A percentile compares a stretch with the other conserved stretches of the same genome.
Conservation (phyloP, 2,329 filamentous ascomycete genomes). For the Aspergillus pseudoviridinutans region DNA sequence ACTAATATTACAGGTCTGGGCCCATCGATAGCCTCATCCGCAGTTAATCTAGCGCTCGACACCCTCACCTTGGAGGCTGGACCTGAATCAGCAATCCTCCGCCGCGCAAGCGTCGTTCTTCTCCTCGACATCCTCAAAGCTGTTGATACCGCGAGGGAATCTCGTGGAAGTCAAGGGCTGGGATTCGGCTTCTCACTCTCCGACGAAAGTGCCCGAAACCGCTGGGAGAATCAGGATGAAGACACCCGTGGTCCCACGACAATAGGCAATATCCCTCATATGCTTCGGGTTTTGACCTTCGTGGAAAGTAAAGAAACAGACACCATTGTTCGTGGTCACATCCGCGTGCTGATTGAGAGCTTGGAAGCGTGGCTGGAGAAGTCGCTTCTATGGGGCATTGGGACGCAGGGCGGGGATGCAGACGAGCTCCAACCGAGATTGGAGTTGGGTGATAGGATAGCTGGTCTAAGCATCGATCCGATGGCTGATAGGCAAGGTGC, state of each 20-base stretch:
- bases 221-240: not conserved
- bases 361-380: conserved; percentile 43
- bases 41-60: conserved; percentile 38
- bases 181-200: conserved; percentile 40
- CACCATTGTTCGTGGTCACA: conserved; percentile 36
- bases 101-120: conserved; percentile 38
- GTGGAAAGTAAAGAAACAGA: conserved; percentile 39
- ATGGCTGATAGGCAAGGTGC: conserved; percentile 19
- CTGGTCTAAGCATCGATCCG: conserved; percentile 36
- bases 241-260: conserved; percentile 15
- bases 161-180: conserved; percentile 22
- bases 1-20: conserved; percentile 40
- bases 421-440: conserved; percentile 21
- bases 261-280: conserved; percentile 38
- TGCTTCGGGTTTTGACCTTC: conserved; percentile 33
- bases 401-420: conserved; percentile 15
- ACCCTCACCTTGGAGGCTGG: conserved; percentile 36
- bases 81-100: conserved; percentile 38
- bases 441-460: conserved; percentile 35
- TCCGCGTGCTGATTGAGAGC: conserved; percentile 38
- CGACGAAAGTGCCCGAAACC: conserved; percentile 12
- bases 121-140: conserved; percentile 40
- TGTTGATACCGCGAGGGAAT: conserved; percentile 34
- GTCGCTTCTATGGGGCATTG: conserved; percentile 38
- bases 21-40: conserved; percentile 28